A percentile compares a stretch with the other conserved stretches of the same genome.
Conservation (phyloP, 2,329 filamentous ascomycete species). For the Nannizziopsis arthrosporioides region DNA sequence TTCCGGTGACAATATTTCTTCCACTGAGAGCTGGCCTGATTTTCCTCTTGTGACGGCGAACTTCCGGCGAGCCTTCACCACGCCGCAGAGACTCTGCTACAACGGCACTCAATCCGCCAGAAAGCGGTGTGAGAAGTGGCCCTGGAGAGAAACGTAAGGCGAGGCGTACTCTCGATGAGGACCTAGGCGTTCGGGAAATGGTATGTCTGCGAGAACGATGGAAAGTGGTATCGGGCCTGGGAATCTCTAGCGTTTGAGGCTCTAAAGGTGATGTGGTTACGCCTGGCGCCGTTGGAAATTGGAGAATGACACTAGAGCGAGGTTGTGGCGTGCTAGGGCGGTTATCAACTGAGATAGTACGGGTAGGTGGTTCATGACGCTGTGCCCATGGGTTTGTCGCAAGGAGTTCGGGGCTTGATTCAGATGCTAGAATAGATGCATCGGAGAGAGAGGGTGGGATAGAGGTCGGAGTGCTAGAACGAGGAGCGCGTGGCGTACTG, state of each 20-base stretch:
- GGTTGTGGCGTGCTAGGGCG: slow-evolving; percentile 19
- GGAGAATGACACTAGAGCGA: slow-evolving; percentile 27
- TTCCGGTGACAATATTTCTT: slow-evolving; percentile 19
- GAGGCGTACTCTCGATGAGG: slow-evolving; percentile 37
- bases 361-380: neutral
- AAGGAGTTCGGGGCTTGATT: slow-evolving; percentile 23
- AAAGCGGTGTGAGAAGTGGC: slow-evolving; percentile 49
- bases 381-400: slow-evolving; percentile 30
- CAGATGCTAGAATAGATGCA: slow-evolving; percentile 19
- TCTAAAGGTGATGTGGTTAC: slow-evolving; percentile 18
- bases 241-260: slow-evolving; percentile 14
- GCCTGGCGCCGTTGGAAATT: slow-evolving; percentile 32
- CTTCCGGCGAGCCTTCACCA: slow-evolving; percentile 36
- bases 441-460: slow-evolving; percentile 25
- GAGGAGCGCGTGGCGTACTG: slow-evolving; percentile 23
- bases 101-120: slow-evolving; percentile 49
- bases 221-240: slow-evolving; percentile 15
- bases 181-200: slow-evolving; percentile 29
- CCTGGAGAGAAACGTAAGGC: slow-evolving; percentile 45
- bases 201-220: slow-evolving; percentile 19
- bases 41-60: neutral
- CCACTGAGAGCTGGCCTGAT: slow-evolving; percentile 15
- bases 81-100: slow-evolving; percentile 54
- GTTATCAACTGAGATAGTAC: neutral
- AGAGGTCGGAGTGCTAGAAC: slow-evolving; percentile 26